These are phyloP conservation scores for Calocybe indica DNA, from an alignment of 768 basidiomycete genomes.

Conservation along the genomic window DNA sequence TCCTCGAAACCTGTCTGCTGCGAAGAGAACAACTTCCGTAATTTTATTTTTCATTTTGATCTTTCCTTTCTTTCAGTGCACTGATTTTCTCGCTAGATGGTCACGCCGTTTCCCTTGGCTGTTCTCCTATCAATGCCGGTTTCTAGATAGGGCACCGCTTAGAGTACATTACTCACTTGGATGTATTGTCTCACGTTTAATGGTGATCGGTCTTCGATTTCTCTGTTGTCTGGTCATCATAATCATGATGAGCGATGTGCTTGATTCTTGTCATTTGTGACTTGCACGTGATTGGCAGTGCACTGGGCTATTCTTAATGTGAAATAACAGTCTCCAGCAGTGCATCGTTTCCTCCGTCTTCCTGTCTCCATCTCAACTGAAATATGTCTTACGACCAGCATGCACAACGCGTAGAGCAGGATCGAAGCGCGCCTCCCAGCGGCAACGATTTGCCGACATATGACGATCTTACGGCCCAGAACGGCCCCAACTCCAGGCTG, in stretches of 20 bases:
- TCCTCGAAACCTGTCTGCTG: conserved; percentile 2
- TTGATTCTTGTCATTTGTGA: too few relatives aligned
- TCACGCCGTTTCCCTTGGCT: conserved; percentile 1
- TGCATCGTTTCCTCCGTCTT: too few relatives aligned
- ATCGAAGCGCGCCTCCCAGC: conserved; percentile 23
- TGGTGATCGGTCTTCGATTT: too few relatives aligned
- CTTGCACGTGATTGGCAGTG: too few relatives aligned
- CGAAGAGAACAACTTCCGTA: conserved; percentile 2
- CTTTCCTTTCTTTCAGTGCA: not conserved
- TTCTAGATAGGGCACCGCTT: not conserved
- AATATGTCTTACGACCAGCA: conserved; percentile 2
- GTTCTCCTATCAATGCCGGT: conserved; percentile 1
- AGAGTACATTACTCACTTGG: too few relatives aligned
- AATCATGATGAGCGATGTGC: too few relatives aligned
- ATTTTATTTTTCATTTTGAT: not conserved
- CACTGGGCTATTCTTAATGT: too few relatives aligned
- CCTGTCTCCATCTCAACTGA: too few relatives aligned
- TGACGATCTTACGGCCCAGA: conserved; percentile 69
- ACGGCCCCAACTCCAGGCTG: conserved; percentile 80
- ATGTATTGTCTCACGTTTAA: too few relatives aligned
- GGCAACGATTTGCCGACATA: conserved; percentile 69
- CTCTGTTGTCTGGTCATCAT: too few relatives aligned
- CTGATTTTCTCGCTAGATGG: not conserved
- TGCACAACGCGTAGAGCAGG: conserved; percentile 35
- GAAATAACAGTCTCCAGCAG: too few relatives aligned